Conservation (phyloP, 108 stramenopile species). For the Epithemia pelagica region DNA sequence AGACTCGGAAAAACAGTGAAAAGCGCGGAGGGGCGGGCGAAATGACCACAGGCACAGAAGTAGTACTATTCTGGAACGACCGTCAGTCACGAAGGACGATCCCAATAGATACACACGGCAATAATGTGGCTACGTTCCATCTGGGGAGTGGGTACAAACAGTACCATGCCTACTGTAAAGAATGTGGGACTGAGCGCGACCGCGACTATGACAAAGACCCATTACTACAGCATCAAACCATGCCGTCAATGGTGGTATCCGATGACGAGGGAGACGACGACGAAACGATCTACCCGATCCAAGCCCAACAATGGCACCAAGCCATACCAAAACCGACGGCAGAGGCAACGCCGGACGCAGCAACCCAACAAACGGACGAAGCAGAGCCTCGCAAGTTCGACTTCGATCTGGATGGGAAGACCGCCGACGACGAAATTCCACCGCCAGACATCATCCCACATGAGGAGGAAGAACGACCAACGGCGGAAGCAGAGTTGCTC, state of each 20-base stretch:
- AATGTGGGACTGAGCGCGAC: neutral
- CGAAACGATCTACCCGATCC: no score
- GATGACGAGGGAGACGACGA: neutral
- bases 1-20: conserved; percentile 3
- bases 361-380: neutral
- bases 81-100: conserved; percentile 1
- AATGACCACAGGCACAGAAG: neutral
- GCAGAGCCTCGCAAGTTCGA: neutral
- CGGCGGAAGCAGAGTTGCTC: conserved; percentile 19
- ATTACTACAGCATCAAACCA: neutral
- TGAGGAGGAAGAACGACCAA: conserved; percentile 12
- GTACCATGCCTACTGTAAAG: conserved; percentile 17
- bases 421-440: neutral
- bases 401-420: neutral
- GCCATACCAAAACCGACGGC: no score
- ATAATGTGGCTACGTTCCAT: conserved; percentile 16
- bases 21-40: neutral
- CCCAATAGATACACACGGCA: conserved; percentile 7
- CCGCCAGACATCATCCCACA: neutral
- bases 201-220: neutral
- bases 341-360: no score
- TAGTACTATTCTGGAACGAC: conserved; percentile 8
- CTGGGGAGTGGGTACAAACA: conserved; percentile 15
- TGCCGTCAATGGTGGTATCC: no score
- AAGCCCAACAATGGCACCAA: neutral